Base-by-base conservation (phyloP, 2,329 filamentous ascomycete genomes). In the Boeremia exigua region DNA sequence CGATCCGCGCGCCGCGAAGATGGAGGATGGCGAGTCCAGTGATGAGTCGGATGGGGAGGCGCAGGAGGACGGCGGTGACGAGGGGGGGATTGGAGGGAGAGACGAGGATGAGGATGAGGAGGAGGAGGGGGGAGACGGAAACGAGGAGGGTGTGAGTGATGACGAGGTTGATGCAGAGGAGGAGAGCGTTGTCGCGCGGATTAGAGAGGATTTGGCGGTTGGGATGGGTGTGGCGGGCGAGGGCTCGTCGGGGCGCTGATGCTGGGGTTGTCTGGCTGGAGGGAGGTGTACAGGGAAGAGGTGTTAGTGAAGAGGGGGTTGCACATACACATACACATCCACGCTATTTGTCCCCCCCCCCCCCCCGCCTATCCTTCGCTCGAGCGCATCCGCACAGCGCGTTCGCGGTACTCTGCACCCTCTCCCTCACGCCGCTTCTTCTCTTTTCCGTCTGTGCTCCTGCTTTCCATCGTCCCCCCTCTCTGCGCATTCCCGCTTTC, bases 1-100 rank as follows among this genome's bases (percentile, higher is more conserved):
- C 44, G 64, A 56, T 47, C 63, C 54, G 48, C 48, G 39, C 38
- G 70, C 76, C 6, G 71, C 76, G 17, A 69, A 71, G 12, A 67
- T 71, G 14, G 70, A 72, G 6, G 74, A 79, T 11, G 65, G 62
- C 1, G 60, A 60, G 2, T 57, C 57, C 0, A 62, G 59, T 11
- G 68, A 70, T 17, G 63, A 65, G 1, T 61, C 58, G 0, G 66
- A 66, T 2, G 48, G 14, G n/a, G 58, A 60, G 12, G 67, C n/a
- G n/a, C n/a, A 74, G 3, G 68, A 66, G 29, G 68, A 71, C 71
- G 6, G 66, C 73, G 23, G 65, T 67, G 11, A 62, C 66, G 3
- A 60, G 61, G 3, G 72, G 47, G 11, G 42, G 68, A 2, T 67
- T 63, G 17, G 70, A 70, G 6, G 66, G 19, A 62, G 62, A 10